A percentile compares a stretch with the other conserved stretches of the same genome.
These are phyloP conservation scores for Geosiphon pyriformis DNA, from an alignment of 192 early-diverging fungal species.

Conservation along the genomic window DNA sequence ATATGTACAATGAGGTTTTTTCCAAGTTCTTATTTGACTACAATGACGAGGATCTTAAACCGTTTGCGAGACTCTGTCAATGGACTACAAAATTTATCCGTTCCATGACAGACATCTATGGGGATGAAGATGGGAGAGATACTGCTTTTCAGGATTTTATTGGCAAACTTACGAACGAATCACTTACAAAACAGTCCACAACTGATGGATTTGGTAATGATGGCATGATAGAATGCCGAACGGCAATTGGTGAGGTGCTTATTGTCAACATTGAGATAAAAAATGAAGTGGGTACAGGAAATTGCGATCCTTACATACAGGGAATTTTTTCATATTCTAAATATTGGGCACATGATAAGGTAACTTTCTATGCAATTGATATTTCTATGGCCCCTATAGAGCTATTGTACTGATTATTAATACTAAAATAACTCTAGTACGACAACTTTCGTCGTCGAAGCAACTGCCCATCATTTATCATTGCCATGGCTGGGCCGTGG, in stretches of 20 bases:
- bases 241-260: neutral
- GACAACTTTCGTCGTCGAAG: neutral
- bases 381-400: no score
- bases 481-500: conserved; percentile 2
- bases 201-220: neutral
- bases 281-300: conserved; percentile 5
- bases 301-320: neutral
- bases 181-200: neutral
- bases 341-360: conserved; percentile 4
- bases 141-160: neutral
- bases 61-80: neutral
- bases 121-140: neutral
- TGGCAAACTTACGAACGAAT: neutral
- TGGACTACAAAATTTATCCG: neutral
- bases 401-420: no score
- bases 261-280: neutral
- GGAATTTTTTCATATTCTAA: conserved; percentile 7
- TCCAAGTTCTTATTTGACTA: neutral
- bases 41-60: neutral
- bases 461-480: conserved; percentile 7
- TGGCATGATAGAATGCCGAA: neutral
- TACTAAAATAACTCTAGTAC: neutral
- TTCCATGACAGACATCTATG: neutral
- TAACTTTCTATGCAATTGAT: neutral
- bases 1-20: conserved; percentile 7